A percentile compares a stretch with the other conserved stretches of the same genome.
phyloP scores from a whole-genome alignment of 805 yeast genomes.

The Zygosaccharomyces gambellarensis region DNA sequence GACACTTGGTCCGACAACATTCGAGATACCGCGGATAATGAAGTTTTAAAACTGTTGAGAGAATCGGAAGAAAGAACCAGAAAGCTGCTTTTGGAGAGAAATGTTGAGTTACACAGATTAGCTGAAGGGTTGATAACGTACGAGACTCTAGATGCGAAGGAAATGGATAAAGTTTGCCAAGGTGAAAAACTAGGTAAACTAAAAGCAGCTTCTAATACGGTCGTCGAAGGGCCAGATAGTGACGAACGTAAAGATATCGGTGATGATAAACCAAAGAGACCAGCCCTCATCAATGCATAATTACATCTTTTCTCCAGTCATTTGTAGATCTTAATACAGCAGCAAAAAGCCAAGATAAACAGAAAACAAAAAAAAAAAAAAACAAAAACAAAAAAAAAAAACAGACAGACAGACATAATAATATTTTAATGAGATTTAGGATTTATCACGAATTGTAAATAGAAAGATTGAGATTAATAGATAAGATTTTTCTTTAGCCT shows the following conservation, averaged over 20 bases:
- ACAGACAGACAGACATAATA: neutral
- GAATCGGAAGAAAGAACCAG: conserved; percentile 79
- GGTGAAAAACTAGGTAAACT: conserved; percentile 73
- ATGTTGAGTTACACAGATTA: conserved; percentile 70
- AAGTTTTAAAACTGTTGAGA: conserved; percentile 70
- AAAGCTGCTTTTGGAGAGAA: conserved; percentile 53
- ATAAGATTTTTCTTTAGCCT: neutral
- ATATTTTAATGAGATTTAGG: neutral
- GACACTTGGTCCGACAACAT: conserved; percentile 88
- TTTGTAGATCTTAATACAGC: conserved; percentile 4
- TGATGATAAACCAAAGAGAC: conserved; percentile 29
- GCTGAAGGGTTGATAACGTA: conserved; percentile 93
- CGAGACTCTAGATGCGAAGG: conserved; percentile 88
- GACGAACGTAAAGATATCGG: conserved; percentile 42
- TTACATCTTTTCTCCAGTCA: neutral
- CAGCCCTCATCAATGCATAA: conserved; percentile 30
- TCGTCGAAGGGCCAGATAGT: conserved; percentile 52
- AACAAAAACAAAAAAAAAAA: neutral
- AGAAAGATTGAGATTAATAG: neutral
- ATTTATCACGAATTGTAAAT: conserved; percentile 4
- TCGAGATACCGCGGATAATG: conserved; percentile 87
- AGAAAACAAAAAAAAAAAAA: neutral
- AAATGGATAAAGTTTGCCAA: conserved; percentile 76
- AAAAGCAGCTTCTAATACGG: conserved; percentile 69
- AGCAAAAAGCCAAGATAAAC: neutral